Evolutionary conservation across 257 asterid genomes (phyloP), one percentile per base, ranked within the genome.

Genomic region (Ligustrum vulgare): DNA sequence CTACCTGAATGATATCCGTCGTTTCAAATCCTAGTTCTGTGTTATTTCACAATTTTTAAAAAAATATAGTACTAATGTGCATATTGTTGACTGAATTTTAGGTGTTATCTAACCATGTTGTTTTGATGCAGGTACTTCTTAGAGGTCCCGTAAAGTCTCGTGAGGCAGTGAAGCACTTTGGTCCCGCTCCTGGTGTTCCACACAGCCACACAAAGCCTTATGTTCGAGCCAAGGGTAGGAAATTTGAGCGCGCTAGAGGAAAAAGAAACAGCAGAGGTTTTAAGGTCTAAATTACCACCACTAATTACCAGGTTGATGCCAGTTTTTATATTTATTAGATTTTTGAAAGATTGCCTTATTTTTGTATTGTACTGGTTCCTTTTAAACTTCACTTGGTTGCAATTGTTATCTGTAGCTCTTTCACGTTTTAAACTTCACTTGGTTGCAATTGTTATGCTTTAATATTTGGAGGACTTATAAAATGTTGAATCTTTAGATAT

Each of bases 141-240:
- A 88, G 98, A 77, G 97, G 98, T 12, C 87, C 97, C 1, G 77
- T 89, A 71, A 94, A 92, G 75, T 85, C 98, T n/a, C 96, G 98
- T 45, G 98, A 94, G 84, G 97, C 97, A 39, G 97, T 92, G 78
- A 94, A 82, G 83, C 98, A 94, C 87, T 94, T 94, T 77, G 98
- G 98, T n/a, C 94, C 97, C 16, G 98, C 98, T 54, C 98, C 98
- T 28, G 98, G 98, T 84, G 98, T 94, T 22, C 98, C 98, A 2
- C 97, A 90, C 89, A 94, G 98, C 80, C 97, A 92, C 83, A 88
- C 97, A 78, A 94, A 94, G 84, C 98, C 97, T 6, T 94, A 89
- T 63, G 97, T 94, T 54, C 89, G 98, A 63, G 43, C 98, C 20
- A 90, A 92, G 89, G 98, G 98, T 70, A 86, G 98, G 83, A 94